Conservation (phyloP, 2,329 filamentous ascomycete species). For the Tetracladium maxilliforme region DNA sequence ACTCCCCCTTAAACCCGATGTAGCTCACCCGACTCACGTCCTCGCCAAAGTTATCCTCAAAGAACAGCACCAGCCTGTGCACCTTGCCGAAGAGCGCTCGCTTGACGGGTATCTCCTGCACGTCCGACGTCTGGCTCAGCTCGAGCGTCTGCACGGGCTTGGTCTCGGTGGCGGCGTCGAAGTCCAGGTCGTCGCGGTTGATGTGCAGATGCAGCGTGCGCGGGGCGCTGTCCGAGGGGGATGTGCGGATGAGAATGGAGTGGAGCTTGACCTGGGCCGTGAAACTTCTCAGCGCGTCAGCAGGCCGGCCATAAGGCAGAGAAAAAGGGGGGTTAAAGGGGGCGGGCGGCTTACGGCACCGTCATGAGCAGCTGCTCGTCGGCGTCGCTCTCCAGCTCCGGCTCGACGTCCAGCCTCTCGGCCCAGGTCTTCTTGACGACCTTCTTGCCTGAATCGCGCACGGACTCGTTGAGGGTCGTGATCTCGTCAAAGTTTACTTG, state of each 20-base stretch:
- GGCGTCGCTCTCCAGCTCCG: constrained; percentile 70
- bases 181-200: constrained; percentile 82
- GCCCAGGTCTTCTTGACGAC: constrained; percentile 87
- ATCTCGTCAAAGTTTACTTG: constrained; percentile 84
- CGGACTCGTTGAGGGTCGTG: constrained; percentile 69
- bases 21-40: constrained; percentile 70
- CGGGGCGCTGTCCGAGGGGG: constrained; percentile 55
- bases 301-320: constrained; percentile 1
- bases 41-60: constrained; percentile 83
- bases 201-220: constrained; percentile 74
- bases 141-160: constrained; percentile 61
- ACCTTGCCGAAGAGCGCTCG: constrained; percentile 80
- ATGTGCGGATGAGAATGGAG: constrained; percentile 73
- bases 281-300: constrained; percentile 54
- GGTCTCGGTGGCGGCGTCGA: constrained; percentile 55
- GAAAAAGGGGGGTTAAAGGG: constrained; percentile 2
- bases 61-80: constrained; percentile 71
- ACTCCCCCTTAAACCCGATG: constrained; percentile 87
- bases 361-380: constrained; percentile 93
- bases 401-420: constrained; percentile 54
- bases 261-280: constrained; percentile 89
- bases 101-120: constrained; percentile 80
- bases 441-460: constrained; percentile 50
- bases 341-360: constrained; percentile 52
- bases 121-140: constrained; percentile 61